A percentile compares a stretch with the other conserved stretches of the same genome.
These are phyloP conservation scores for Globisporangium cederbergense DNA, from an alignment of 352 stramenopile genomes.

Conservation along the genomic window DNA sequence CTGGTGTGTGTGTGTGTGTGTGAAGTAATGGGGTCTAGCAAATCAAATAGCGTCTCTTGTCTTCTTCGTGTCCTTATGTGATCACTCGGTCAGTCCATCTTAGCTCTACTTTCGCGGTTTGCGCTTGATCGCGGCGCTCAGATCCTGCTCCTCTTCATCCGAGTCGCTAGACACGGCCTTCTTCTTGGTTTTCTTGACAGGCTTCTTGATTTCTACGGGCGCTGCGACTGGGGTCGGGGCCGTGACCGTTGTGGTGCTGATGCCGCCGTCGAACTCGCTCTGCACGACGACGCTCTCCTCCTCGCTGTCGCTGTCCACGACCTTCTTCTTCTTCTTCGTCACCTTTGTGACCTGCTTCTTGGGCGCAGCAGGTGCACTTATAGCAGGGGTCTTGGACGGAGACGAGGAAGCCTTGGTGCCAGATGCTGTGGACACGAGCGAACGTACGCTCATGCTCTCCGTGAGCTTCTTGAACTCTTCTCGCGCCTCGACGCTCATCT, in stretches of 20 bases:
- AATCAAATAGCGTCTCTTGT: constrained; percentile 6
- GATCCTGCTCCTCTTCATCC: constrained; percentile 51
- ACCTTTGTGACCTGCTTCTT: constrained; percentile 10
- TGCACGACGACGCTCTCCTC: constrained; percentile 68
- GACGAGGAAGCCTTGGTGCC: background rate
- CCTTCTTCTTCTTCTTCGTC: constrained; percentile 22
- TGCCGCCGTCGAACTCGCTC: constrained; percentile 56
- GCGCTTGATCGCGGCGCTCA: constrained; percentile 73
- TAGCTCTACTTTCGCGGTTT: constrained; percentile 33
- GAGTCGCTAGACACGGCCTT: constrained; percentile 41
- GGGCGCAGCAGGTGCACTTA: background rate
- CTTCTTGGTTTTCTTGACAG: constrained; percentile 42
- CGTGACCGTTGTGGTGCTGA: background rate
- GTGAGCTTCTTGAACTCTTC: constrained; percentile 66
- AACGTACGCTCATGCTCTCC: constrained; percentile 27
- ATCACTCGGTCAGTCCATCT: background rate
- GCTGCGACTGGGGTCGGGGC: constrained; percentile 14
- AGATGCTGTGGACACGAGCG: constrained; percentile 8
- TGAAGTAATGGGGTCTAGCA: constrained; percentile 1
- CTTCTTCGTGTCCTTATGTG: background rate
- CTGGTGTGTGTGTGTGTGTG: too few relatives aligned
- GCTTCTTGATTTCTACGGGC: constrained; percentile 17
- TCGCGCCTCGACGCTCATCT: constrained; percentile 34
- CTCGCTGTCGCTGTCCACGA: constrained; percentile 54
- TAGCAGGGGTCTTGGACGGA: background rate